Evolutionary conservation across 768 basidiomycete species (phyloP).

Genomic region (Xerocomellus dryophilus): DNA sequence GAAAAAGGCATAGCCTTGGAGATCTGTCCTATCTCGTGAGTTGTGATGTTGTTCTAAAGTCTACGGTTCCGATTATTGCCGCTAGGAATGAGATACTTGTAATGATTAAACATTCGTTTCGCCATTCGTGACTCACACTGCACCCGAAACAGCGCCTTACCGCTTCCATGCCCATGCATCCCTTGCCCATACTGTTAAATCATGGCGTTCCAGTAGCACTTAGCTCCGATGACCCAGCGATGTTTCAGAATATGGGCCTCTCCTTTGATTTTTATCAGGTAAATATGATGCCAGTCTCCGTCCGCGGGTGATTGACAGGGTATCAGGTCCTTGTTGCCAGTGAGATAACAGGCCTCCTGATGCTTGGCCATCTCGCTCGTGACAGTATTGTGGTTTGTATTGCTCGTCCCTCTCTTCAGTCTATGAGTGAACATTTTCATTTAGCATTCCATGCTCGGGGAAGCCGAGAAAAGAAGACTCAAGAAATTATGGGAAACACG

Average conservation of each 20-base stretch:
- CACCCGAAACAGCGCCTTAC: slow-evolving; percentile 53
- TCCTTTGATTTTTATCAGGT: slow-evolving; percentile 80
- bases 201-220: slow-evolving; percentile 70
- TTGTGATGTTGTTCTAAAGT: slow-evolving; percentile 9
- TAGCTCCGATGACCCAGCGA: slow-evolving; percentile 71
- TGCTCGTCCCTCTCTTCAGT: neutral
- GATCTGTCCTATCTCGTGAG: slow-evolving; percentile 80
- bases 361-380: slow-evolving; percentile 59
- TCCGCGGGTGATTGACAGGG: neutral
- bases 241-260: slow-evolving; percentile 76
- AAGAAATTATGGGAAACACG: slow-evolving; percentile 43
- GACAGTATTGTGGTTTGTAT: slow-evolving; percentile 58
- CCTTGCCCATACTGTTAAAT: slow-evolving; percentile 67
- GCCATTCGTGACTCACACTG: neutral
- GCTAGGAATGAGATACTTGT: slow-evolving; percentile 73
- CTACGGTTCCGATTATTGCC: neutral
- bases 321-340: slow-evolving; percentile 63
- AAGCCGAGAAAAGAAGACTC: slow-evolving; percentile 44
- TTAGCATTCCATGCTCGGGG: slow-evolving; percentile 53
- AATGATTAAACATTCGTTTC: slow-evolving; percentile 13
- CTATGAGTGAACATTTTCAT: neutral
- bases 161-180: slow-evolving; percentile 79
- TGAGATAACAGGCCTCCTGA: slow-evolving; percentile 62
- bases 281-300: neutral
- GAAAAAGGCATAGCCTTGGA: slow-evolving; percentile 65